Base-by-base conservation (phyloP, 164 flowering plant species). In the Berberis thunbergii region DNA sequence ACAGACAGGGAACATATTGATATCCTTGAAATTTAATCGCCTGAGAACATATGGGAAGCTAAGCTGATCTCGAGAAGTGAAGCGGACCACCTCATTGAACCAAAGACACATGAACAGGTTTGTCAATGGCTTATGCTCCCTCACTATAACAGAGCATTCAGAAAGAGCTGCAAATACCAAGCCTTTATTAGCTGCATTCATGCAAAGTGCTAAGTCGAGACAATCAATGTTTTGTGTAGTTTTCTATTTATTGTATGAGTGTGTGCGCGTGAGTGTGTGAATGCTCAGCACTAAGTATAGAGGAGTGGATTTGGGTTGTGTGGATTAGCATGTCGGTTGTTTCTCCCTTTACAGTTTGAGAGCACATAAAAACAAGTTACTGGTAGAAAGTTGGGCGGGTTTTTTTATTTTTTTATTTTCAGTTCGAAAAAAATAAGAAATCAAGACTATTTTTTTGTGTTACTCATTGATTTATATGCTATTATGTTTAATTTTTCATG, bases 11-110 rank as follows among this genome's bases (percentile, higher is more conserved):
- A 94, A 91, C 83, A 85, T 81, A 59, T 89, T 83, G 69, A 91
- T 76, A 71, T 80, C 74, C 67, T 80, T 81, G 50, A 81, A 77
- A 49, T 81, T 84, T 76, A 89, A 67, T 60, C 83, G 83, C 87
- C 97, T 83, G 7, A 87, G 81, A 42, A 89, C 94, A 64, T 83
- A 94, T 12, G 99, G 99, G 65, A 94, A 94, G 73, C 99, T 94
- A 45, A 94, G 84, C 73, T 91, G 96, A 78, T 91, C 99, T 41
- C 97, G 77, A 1, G 99, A 91, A 43, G 99, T 94, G 74, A 91
- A 94, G 1, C 96, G 86, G 57, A 89, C 97, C 44, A 85, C 97
- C 78, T 94, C 99, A 73, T 89, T 91, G 64, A 94, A 94, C 99
- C 98, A 94, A 13, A 87, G 82, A 82, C 97, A 94, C 96, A 82